These are phyloP conservation scores for Colletotrichum sp. DNA, from an alignment of 2,329 filamentous ascomycete species.

Conservation along the genomic window DNA sequence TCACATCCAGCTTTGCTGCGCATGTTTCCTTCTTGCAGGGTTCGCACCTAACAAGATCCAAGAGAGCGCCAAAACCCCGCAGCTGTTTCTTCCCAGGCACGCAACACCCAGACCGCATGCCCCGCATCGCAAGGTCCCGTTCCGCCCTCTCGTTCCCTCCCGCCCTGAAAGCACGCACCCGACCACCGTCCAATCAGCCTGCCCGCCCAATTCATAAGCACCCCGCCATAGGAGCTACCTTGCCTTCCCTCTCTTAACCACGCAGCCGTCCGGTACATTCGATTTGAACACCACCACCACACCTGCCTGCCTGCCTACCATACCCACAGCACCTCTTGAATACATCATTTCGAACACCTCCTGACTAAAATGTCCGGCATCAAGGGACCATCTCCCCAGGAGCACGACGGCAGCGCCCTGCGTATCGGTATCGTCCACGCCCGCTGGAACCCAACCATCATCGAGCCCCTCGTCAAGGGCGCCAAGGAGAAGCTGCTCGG, in stretches of 20 bases:
- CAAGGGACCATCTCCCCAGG: slow-evolving; percentile 61
- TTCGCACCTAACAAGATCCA: background rate
- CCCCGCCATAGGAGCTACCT: background rate
- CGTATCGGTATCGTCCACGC: slow-evolving; percentile 96
- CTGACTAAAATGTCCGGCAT: slow-evolving; percentile 45
- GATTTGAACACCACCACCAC: background rate
- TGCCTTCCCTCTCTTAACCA: background rate
- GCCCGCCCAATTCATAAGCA: background rate
- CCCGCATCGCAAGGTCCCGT: slow-evolving; percentile 17
- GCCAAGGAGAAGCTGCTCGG: slow-evolving; percentile 77
- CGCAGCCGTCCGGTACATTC: background rate
- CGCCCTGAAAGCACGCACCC: background rate
- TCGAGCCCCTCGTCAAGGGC: slow-evolving; percentile 82
- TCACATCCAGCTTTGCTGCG: background rate
- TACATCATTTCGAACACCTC: background rate
- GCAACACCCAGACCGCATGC: slow-evolving; percentile 5
- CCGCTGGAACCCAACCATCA: slow-evolving; percentile 91
- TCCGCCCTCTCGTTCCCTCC: background rate
- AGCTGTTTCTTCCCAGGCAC: slow-evolving; percentile 5
- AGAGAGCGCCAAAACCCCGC: background rate
- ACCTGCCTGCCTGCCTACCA: background rate
- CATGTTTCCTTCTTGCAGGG: background rate
- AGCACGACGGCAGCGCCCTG: slow-evolving; percentile 72
- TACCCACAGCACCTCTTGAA: background rate
- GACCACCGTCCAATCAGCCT: background rate